Conservation (phyloP, 768 basidiomycete genomes). For the Panus rudis region DNA sequence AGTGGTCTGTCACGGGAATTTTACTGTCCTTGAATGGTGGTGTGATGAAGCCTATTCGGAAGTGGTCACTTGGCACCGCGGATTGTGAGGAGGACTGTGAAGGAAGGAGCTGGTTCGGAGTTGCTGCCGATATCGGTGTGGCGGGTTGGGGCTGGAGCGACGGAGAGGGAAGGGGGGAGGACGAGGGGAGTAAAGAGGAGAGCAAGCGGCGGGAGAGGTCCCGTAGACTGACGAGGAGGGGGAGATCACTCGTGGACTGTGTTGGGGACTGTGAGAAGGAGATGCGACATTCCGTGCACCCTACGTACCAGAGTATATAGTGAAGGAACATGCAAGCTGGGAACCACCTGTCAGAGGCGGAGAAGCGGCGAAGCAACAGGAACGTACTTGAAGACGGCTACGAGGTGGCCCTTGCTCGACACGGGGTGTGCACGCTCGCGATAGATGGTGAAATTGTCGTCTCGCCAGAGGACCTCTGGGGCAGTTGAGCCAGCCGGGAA, state of each 20-base stretch:
- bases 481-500: constrained; percentile 41
- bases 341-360: constrained; percentile 6
- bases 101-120: constrained; percentile 7
- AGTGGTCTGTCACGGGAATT: constrained; percentile 74
- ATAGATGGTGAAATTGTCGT: constrained; percentile 72
- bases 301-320: constrained; percentile 62
- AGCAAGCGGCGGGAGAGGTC: constrained; percentile 54
- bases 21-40: constrained; percentile 72
- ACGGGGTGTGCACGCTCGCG: constrained; percentile 64
- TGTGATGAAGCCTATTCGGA: constrained; percentile 72
- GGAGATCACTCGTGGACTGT: constrained; percentile 70
- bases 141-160: constrained; percentile 25
- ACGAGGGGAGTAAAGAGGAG: constrained; percentile 26
- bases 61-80: constrained; percentile 27
- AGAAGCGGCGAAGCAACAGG: not conserved
- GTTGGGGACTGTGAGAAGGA: constrained; percentile 7
- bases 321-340: constrained; percentile 71
- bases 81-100: constrained; percentile 17
- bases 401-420: constrained; percentile 65
- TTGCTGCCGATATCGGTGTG: constrained; percentile 15
- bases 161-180: constrained; percentile 3
- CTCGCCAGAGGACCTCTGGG: constrained; percentile 65
- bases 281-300: constrained; percentile 4
- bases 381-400: constrained; percentile 71
- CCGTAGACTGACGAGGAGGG: constrained; percentile 58